phyloP scores from a whole-genome alignment of 345 rosid species.

The Heritiera littoralis region DNA sequence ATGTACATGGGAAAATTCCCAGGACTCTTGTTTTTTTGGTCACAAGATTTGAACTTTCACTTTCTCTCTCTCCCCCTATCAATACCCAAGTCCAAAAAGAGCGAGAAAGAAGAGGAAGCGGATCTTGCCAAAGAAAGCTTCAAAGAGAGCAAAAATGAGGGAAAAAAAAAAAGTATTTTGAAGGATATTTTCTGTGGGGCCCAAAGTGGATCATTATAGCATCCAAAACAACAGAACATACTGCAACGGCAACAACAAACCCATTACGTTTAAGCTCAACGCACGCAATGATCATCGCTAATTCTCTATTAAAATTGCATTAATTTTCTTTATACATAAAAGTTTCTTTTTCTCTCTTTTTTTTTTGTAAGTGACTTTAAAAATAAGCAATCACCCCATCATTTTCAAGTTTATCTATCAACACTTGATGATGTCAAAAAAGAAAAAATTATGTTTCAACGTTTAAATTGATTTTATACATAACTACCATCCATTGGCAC shows the following conservation, averaged over 20 bases:
- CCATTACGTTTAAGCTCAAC: background rate
- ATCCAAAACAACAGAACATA: background rate
- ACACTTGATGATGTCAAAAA: no score
- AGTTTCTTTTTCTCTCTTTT: no score
- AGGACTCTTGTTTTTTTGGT: background rate
- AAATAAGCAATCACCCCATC: background rate
- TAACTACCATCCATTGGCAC: background rate
- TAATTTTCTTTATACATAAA: no score
- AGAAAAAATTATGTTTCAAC: background rate
- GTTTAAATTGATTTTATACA: background rate
- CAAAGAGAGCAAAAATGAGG: background rate
- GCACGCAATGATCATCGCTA: no score
- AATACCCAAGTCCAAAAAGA: background rate
- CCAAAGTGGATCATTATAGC: background rate
- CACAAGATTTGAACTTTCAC: background rate
- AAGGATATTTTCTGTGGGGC: background rate
- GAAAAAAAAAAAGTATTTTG: background rate
- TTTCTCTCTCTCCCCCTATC: background rate
- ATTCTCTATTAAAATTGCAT: no score
- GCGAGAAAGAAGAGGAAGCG: background rate
- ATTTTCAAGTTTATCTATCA: background rate
- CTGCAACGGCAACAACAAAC: constrained; percentile 6
- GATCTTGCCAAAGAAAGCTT: constrained; percentile 11
- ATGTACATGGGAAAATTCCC: background rate
- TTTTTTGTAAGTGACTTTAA: background rate